Base-by-base conservation (phyloP, 2,329 filamentous ascomycete species). In the Elsinoe ampelina region DNA sequence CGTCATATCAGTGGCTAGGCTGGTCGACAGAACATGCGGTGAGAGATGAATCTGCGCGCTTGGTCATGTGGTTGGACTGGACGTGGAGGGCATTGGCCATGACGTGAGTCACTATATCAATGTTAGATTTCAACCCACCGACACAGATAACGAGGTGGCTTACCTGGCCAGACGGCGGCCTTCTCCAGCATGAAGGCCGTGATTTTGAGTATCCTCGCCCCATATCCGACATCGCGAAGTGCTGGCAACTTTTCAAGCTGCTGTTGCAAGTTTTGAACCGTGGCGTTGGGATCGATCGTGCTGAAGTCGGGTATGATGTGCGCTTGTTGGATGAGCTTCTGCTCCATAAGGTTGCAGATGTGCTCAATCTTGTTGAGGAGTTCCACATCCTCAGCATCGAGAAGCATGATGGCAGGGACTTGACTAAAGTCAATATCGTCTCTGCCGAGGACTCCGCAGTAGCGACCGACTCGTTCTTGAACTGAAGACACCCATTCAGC, bases 401-500 rank as follows among this genome's bases (percentile, higher is more conserved):
- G 77, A 3, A 96, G 80, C 82, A 96, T 89, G 57, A 95, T 86
- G 1, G 85, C 89, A 2, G 90, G 89, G 6, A 95, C 87, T 63
- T 91, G 85, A 0, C 78, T 77, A 54, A 89, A 79, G 64, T 96
- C 89, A 34, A 93, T 81, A 0, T 86, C 80, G 61, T 95, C 87
- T 58, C 86, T 85, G 11, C 92, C 92, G 1, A 97, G 79, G 5
- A 96, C 83, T 3, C 92, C 92, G 5, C 97, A 71, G 65, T 93
- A 95, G 3, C 84, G 83, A 0, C 92, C 92, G n/a, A 96, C 87
- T 7, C 93, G 86, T 66, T 96, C 91, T 70, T 98, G 93, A 2
- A 97, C 82, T 1, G 90, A 93, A 4, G 88, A 87, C 39, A 93
- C 81, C 92, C 92, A 98, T 71, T 97, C 92, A 0, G 89, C 89